Evolutionary conservation across 78 protist genomes (phyloP).

Genomic region (Andalucia godoyi): DNA sequence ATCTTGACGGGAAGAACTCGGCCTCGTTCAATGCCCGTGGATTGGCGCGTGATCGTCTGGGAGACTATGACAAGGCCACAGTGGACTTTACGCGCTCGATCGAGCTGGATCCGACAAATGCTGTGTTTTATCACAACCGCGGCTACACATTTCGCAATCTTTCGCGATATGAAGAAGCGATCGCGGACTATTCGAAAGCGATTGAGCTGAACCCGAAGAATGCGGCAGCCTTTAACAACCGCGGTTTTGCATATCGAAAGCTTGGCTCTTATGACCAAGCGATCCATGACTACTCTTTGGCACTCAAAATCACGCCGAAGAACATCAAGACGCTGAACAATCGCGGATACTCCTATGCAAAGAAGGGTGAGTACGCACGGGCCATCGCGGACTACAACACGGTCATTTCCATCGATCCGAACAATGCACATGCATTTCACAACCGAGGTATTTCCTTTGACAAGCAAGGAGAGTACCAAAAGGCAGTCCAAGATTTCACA

Average conservation of each 20-base stretch:
- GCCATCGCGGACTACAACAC: conserved; percentile 27
- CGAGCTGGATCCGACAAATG: conserved; percentile 2
- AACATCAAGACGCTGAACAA: conserved; percentile 35
- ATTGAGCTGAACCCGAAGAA: conserved; percentile 13
- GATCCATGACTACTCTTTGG: conserved; percentile 14
- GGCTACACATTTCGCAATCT: conserved; percentile 31
- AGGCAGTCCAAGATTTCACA: conserved; percentile 4
- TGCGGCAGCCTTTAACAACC: conserved; percentile 28
- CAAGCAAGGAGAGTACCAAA: conserved; percentile 2
- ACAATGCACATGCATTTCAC: conserved; percentile 33
- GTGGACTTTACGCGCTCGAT: conserved; percentile 44
- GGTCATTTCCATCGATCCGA: conserved; percentile 27
- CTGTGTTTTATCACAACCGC: conserved; percentile 41
- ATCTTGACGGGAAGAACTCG: conserved; percentile 20
- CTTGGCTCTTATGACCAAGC: conserved; percentile 20
- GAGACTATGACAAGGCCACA: conserved; percentile 12
- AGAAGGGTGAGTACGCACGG: conserved; percentile 4
- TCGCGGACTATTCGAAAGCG: conserved; percentile 25
- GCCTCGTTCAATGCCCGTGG: conserved; percentile 33
- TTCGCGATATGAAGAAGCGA: neutral
- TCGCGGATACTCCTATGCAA: conserved; percentile 33
- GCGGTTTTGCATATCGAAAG: conserved; percentile 33
- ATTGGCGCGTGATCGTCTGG: conserved; percentile 24
- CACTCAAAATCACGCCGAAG: conserved; percentile 4
- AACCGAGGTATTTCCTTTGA: conserved; percentile 49